These are phyloP conservation scores for Lachnellula cervina DNA, from an alignment of 2,329 filamentous ascomycete genomes.

Conservation along the genomic window DNA sequence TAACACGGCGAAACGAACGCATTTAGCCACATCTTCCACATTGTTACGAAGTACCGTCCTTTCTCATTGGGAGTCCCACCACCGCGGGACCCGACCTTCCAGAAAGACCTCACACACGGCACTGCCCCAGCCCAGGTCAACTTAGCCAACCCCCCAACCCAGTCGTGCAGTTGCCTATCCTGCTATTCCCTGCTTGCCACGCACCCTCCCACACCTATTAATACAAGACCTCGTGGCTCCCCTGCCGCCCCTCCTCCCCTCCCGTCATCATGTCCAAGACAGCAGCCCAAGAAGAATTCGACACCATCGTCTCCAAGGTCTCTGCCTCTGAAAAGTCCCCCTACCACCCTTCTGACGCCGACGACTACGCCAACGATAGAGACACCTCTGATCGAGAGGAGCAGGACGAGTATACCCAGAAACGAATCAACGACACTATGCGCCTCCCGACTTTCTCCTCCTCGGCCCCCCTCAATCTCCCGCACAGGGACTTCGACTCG, in stretches of 20 bases:
- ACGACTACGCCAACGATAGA: constrained; percentile 42
- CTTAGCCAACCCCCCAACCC: background rate
- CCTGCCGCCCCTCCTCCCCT: constrained; percentile 7
- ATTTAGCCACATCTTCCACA: background rate
- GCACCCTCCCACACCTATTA: constrained; percentile 8
- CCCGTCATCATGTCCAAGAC: constrained; percentile 33
- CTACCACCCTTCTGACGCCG: constrained; percentile 53
- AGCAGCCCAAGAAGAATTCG: constrained; percentile 63
- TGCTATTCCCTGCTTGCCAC: constrained; percentile 3
- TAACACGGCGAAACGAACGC: background rate
- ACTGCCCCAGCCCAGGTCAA: background rate
- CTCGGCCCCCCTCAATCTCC: constrained; percentile 52
- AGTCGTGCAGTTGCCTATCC: background rate
- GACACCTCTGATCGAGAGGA: constrained; percentile 53
- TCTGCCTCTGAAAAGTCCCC: constrained; percentile 24
- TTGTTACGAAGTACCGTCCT: too few species aligned
- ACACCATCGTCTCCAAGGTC: constrained; percentile 56
- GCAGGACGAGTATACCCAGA: constrained; percentile 31
- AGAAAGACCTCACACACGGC: background rate
- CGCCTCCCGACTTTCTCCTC: constrained; percentile 55
- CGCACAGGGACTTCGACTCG: constrained; percentile 57
- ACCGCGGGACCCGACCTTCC: background rate
- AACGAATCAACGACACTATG: constrained; percentile 59
- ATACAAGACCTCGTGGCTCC: constrained; percentile 18
- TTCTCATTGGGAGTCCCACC: background rate